Percentiles rank a stretch among this genome's conserved stretches.
These are phyloP conservation scores for Fistulinella prunicolor DNA, from an alignment of 768 basidiomycete species.

Conservation along the genomic window DNA sequence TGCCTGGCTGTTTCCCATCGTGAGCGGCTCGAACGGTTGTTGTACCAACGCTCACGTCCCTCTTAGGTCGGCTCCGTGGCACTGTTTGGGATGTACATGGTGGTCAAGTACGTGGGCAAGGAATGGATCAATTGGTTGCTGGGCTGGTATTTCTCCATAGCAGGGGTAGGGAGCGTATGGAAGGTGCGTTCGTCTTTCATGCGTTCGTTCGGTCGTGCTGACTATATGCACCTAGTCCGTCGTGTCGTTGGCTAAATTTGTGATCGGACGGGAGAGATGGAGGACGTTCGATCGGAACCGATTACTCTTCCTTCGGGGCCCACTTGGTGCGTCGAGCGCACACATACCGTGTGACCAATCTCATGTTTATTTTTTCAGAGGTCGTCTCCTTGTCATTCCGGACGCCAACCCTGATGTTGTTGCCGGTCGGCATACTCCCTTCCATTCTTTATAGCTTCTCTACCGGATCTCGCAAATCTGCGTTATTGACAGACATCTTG, in stretches of 20 bases:
- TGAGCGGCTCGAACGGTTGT: slow-evolving; percentile 35
- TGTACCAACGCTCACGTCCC: slow-evolving; percentile 3
- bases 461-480: slow-evolving; percentile 49
- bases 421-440: slow-evolving; percentile 61
- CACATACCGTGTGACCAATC: not conserved
- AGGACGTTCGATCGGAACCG: slow-evolving; percentile 49
- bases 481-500: slow-evolving; percentile 71
- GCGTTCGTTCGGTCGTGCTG: not conserved
- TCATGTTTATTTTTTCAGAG: slow-evolving; percentile 29
- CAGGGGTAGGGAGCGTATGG: slow-evolving; percentile 66
- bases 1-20: slow-evolving; percentile 75
- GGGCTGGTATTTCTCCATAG: slow-evolving; percentile 69
- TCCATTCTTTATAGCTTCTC: slow-evolving; percentile 61
- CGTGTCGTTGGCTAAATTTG: slow-evolving; percentile 47
- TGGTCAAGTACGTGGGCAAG: slow-evolving; percentile 73
- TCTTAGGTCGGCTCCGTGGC: slow-evolving; percentile 64
- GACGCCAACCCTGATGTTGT: slow-evolving; percentile 53
- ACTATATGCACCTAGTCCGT: slow-evolving; percentile 45
- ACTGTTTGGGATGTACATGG: slow-evolving; percentile 64
- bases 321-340: slow-evolving; percentile 37
- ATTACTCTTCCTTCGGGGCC: slow-evolving; percentile 44
- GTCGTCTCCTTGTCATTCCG: slow-evolving; percentile 44
- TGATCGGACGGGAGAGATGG: slow-evolving; percentile 55
- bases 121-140: slow-evolving; percentile 83
- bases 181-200: slow-evolving; percentile 36